phyloP scores from a whole-genome alignment of 2,329 filamentous ascomycete species.

The Microcyclosporella mali region DNA sequence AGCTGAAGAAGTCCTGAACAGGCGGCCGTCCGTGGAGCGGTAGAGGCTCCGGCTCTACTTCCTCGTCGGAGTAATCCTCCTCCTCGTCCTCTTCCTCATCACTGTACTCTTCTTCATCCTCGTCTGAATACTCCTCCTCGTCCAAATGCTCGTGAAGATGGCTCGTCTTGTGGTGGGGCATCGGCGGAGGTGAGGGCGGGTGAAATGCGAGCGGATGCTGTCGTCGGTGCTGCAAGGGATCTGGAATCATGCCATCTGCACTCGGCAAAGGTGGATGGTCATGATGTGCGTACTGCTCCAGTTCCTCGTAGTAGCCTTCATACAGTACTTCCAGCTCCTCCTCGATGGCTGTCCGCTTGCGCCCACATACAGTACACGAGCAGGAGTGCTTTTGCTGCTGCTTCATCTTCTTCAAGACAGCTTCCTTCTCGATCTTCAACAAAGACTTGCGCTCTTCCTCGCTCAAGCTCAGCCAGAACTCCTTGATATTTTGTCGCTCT shows the following conservation, averaged over 20 bases:
- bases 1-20: constrained; percentile 86
- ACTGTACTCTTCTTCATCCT: constrained; percentile 52
- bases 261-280: constrained; percentile 51
- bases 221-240: constrained; percentile 45
- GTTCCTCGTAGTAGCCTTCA: constrained; percentile 95
- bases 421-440: constrained; percentile 97
- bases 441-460: constrained; percentile 92
- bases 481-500: constrained; percentile 93
- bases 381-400: constrained; percentile 99
- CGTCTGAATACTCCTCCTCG: constrained; percentile 52
- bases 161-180: constrained; percentile 57
- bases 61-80: constrained; percentile 60
- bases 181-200: constrained; percentile 23
- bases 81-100: constrained; percentile 67
- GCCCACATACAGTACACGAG: constrained; percentile 93
- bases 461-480: constrained; percentile 92
- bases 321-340: constrained; percentile 96
- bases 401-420: constrained; percentile 98
- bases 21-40: constrained; percentile 50
- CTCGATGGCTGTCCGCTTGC: constrained; percentile 94
- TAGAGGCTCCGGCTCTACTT: constrained; percentile 42
- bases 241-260: constrained; percentile 62
- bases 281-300: constrained; percentile 93
- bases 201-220: constrained; percentile 25
- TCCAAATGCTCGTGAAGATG: constrained; percentile 65